These are phyloP conservation scores for Penicillium arizonense DNA, from an alignment of 495 filamentous ascomycete genomes.

Conservation along the genomic window DNA sequence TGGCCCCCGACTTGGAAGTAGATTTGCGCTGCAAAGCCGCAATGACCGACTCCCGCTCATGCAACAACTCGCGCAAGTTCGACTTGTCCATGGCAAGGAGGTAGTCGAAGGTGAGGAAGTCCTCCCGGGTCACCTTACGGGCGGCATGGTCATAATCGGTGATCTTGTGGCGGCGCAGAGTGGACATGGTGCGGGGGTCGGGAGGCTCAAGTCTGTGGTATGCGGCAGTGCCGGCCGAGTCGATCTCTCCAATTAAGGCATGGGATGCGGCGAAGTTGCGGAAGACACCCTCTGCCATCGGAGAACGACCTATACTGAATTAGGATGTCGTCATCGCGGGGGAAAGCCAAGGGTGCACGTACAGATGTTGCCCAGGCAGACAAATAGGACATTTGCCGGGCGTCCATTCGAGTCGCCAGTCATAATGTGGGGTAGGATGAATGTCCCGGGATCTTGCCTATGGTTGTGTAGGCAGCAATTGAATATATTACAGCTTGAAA, in stretches of 20 bases:
- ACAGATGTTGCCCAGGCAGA: constrained; percentile 97
- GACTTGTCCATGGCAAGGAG: constrained; percentile 90
- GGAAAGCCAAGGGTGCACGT: constrained; percentile 25
- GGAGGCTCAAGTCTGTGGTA: constrained; percentile 75
- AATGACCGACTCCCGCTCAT: constrained; percentile 52
- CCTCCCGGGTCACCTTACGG: constrained; percentile 64
- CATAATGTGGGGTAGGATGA: constrained; percentile 13
- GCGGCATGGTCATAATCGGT: constrained; percentile 73
- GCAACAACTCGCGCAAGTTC: constrained; percentile 72
- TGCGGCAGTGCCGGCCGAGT: constrained; percentile 85
- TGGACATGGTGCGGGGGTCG: constrained; percentile 82
- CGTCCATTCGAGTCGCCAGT: constrained; percentile 17
- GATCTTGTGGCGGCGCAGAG: constrained; percentile 71
- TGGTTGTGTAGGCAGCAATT: background rate
- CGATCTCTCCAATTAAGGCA: constrained; percentile 65
- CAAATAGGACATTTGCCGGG: constrained; percentile 81
- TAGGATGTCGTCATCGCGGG: constrained; percentile 2
- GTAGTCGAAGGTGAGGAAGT: constrained; percentile 87
- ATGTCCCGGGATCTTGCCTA: background rate
- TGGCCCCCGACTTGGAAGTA: constrained; percentile 22
- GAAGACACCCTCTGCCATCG: constrained; percentile 96
- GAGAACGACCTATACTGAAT: constrained; percentile 56
- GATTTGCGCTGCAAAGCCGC: constrained; percentile 41
- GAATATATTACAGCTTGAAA: no score
- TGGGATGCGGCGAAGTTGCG: constrained; percentile 60